Evolutionary conservation across 495 filamentous ascomycete genomes (phyloP).

Genomic region (Neurospora africana): DNA sequence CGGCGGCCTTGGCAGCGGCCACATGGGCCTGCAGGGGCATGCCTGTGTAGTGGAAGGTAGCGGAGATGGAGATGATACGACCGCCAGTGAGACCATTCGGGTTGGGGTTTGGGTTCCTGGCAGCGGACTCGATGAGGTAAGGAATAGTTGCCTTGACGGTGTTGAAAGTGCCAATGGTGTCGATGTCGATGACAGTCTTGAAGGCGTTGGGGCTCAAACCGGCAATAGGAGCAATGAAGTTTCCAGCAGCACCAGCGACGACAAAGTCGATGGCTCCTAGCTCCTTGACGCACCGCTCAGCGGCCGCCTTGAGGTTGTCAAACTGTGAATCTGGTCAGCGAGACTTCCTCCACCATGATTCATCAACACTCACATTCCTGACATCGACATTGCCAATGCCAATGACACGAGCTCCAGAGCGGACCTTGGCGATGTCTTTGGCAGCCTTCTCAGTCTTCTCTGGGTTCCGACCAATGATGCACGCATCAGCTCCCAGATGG

Average conservation of each 20-base stretch:
- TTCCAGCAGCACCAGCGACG: conserved; percentile 93
- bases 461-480: conserved; percentile 85
- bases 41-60: conserved; percentile 81
- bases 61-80: conserved; percentile 77
- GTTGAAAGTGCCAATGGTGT: conserved; percentile 87
- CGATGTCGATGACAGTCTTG: conserved; percentile 93
- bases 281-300: conserved; percentile 65
- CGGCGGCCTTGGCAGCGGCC: conserved; percentile 77
- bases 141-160: conserved; percentile 85
- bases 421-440: conserved; percentile 65
- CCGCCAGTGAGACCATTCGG: conserved; percentile 53
- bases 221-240: conserved; percentile 83
- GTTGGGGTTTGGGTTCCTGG: conserved; percentile 41
- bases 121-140: conserved; percentile 62
- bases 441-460: conserved; percentile 78
- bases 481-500: conserved; percentile 83
- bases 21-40: conserved; percentile 80
- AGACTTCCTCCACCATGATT: conserved; percentile 3
- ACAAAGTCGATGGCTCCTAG: conserved; percentile 84
- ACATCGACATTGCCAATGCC: conserved; percentile 83
- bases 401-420: conserved; percentile 69
- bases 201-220: conserved; percentile 80
- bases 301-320: conserved; percentile 59
- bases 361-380: conserved; percentile 34
- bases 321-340: conserved; percentile 28